These are phyloP conservation scores for Fraxinus americana DNA, from an alignment of 257 asterid genomes.

Conservation along the genomic window DNA sequence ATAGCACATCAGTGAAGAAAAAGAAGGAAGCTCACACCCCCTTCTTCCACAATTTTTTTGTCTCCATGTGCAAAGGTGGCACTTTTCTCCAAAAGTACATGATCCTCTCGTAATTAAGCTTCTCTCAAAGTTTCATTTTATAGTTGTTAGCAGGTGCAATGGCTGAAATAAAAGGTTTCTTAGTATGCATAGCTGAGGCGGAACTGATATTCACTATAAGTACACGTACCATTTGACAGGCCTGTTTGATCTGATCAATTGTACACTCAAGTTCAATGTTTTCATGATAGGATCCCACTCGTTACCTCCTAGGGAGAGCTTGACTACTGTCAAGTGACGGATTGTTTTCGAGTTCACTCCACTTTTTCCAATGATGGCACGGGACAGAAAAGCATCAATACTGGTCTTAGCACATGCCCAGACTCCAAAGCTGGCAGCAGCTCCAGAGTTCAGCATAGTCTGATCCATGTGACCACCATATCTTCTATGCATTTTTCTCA, in stretches of 20 bases:
- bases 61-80: conserved; percentile 86
- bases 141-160: conserved; percentile 47
- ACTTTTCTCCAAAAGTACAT: conserved; percentile 69
- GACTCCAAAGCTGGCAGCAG: conserved; percentile 61
- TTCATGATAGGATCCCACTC: conserved; percentile 57
- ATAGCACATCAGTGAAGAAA: too few species aligned
- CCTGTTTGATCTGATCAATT: conserved; percentile 70
- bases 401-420: conserved; percentile 77
- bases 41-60: conserved; percentile 59
- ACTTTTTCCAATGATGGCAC: conserved; percentile 69
- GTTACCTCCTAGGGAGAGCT: conserved; percentile 63
- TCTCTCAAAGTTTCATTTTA: conserved; percentile 70
- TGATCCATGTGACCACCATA: conserved; percentile 49
- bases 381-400: conserved; percentile 66
- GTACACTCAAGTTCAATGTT: conserved; percentile 78
- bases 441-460: conserved; percentile 35
- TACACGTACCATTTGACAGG: conserved; percentile 79
- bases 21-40: conserved; percentile 30
- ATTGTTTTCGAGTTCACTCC: conserved; percentile 77
- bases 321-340: conserved; percentile 64
- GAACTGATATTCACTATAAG: conserved; percentile 49
- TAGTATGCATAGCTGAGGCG: conserved; percentile 38
- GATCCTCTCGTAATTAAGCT: conserved; percentile 60
- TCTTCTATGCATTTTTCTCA: conserved; percentile 34
- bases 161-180: conserved; percentile 21